These are phyloP conservation scores for Termitomyces sp. DNA, from an alignment of 768 basidiomycete species.

Conservation along the genomic window DNA sequence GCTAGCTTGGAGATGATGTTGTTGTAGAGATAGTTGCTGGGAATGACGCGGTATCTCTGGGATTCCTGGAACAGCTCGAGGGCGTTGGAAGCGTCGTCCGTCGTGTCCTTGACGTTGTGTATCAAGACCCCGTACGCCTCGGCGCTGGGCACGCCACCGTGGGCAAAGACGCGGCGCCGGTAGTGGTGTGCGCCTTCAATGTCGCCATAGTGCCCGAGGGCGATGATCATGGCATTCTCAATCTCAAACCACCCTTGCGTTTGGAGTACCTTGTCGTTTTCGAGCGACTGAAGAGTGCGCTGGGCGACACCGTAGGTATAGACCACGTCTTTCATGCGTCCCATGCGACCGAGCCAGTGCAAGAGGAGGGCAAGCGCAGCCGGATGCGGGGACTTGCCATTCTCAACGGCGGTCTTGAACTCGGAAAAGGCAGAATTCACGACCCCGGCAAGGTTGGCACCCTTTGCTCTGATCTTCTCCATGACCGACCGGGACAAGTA, in stretches of 20 bases:
- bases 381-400: slow-evolving; percentile 45
- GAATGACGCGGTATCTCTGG: slow-evolving; percentile 56
- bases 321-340: slow-evolving; percentile 54
- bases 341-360: slow-evolving; percentile 59
- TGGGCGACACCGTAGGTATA: slow-evolving; percentile 70
- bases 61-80: slow-evolving; percentile 81
- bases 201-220: slow-evolving; percentile 75
- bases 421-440: slow-evolving; percentile 40
- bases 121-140: slow-evolving; percentile 94
- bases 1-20: slow-evolving; percentile 95
- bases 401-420: slow-evolving; percentile 40
- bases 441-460: slow-evolving; percentile 7
- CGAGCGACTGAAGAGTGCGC: slow-evolving; percentile 41
- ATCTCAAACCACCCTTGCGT: slow-evolving; percentile 64
- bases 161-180: slow-evolving; percentile 68
- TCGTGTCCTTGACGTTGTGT: slow-evolving; percentile 84
- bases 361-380: slow-evolving; percentile 54
- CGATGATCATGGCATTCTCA: slow-evolving; percentile 89
- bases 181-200: slow-evolving; percentile 79
- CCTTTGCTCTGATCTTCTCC: background rate
- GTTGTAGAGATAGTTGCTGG: slow-evolving; percentile 91
- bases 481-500: slow-evolving; percentile 4
- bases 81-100: slow-evolving; percentile 90
- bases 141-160: slow-evolving; percentile 73
- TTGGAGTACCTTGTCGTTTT: slow-evolving; percentile 41